These are phyloP conservation scores for Saccharomyces hybrid DNA, from an alignment of 1,139 yeast species.

Conservation along the genomic window DNA sequence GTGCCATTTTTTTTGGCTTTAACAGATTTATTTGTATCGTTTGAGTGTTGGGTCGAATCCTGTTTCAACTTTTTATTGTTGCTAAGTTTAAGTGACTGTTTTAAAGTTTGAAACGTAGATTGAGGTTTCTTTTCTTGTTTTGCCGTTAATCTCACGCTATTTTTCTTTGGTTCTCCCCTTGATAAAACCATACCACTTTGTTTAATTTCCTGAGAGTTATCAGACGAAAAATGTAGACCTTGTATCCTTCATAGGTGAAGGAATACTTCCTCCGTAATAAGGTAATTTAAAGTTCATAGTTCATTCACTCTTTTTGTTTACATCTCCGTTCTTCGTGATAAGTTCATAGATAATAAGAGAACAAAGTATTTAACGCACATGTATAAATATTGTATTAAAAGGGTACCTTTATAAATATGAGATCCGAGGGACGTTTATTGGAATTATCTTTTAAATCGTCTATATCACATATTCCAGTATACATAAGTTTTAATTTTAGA, in stretches of 20 bases:
- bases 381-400: background rate
- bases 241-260: background rate
- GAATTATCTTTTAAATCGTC: constrained; percentile 5
- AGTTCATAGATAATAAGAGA: background rate
- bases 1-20: background rate
- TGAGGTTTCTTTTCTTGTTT: constrained; percentile 4
- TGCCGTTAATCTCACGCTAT: background rate
- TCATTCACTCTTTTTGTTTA: background rate
- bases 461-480: constrained; percentile 8
- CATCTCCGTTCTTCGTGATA: background rate
- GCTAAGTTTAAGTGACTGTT: constrained; percentile 5
- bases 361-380: background rate
- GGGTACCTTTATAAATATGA: background rate
- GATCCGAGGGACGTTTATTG: constrained; percentile 3
- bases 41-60: background rate
- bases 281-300: background rate
- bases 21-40: background rate
- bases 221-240: background rate
- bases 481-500: background rate
- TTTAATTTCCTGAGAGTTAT: background rate
- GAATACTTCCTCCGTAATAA: background rate
- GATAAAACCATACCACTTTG: background rate
- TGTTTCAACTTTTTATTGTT: background rate
- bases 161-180: background rate
- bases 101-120: constrained; percentile 8